Percentiles rank a stretch among this genome's conserved stretches.
These are phyloP conservation scores for Papilionanthe hybrid DNA, from an alignment of 116 monocot species.

Conservation along the genomic window DNA sequence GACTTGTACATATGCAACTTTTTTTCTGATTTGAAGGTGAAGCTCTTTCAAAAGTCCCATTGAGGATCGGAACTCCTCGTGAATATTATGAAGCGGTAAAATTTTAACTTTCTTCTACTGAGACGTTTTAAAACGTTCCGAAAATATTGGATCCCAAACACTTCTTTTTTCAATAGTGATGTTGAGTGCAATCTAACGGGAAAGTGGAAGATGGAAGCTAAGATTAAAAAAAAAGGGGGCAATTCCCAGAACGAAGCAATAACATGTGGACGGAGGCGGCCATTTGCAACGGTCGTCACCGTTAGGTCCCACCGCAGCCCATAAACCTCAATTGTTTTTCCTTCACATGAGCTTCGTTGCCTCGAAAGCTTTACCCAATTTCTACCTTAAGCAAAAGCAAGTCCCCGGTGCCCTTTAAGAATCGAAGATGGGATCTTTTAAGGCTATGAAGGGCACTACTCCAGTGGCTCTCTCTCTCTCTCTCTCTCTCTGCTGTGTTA, in stretches of 20 bases:
- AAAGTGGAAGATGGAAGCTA: too few relatives aligned
- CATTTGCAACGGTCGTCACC: not conserved
- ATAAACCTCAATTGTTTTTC: not conserved
- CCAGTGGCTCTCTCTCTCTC: not conserved
- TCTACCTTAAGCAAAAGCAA: not conserved
- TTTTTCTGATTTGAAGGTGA: too few relatives aligned
- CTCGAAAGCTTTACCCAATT: not conserved
- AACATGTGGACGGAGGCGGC: not conserved
- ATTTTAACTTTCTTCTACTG: too few relatives aligned
- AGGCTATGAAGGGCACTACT: not conserved
- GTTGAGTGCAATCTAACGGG: too few relatives aligned
- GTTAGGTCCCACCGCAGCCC: not conserved
- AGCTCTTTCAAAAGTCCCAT: too few relatives aligned
- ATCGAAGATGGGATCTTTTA: not conserved
- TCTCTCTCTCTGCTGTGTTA: not conserved
- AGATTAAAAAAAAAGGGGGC: too few relatives aligned
- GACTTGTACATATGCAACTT: too few relatives aligned
- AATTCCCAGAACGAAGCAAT: not conserved
- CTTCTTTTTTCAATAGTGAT: too few relatives aligned
- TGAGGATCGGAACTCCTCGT: too few relatives aligned
- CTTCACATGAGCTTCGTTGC: not conserved
- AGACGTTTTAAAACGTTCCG: too few relatives aligned
- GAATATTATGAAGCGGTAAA: too few relatives aligned
- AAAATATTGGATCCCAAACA: too few relatives aligned
- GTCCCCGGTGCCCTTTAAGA: not conserved